These are phyloP conservation scores for Neurospora sp. DNA, from an alignment of 495 filamentous ascomycete species.

Conservation along the genomic window DNA sequence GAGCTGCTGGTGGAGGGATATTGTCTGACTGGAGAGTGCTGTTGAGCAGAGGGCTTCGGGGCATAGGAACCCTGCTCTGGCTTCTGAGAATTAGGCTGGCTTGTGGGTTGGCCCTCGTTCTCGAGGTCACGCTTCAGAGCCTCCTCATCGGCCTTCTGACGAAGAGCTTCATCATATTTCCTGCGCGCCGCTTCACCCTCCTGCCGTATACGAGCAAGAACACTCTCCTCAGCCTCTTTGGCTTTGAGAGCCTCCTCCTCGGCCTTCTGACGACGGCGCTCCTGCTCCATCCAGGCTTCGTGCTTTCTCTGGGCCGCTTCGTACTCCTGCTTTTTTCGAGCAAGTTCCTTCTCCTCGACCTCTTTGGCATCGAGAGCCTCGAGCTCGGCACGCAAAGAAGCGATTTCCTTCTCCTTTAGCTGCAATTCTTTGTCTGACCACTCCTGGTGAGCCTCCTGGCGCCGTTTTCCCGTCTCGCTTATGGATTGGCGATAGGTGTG, in stretches of 20 bases:
- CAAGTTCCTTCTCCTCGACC: not conserved
- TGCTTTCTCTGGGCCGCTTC: not conserved
- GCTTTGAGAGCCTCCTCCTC: not conserved
- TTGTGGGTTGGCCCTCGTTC: not conserved
- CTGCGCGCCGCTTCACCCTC: not conserved
- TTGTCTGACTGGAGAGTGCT: not conserved
- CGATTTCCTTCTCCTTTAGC: not conserved
- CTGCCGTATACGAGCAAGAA: not conserved
- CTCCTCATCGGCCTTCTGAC: not conserved
- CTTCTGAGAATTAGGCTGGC: not conserved
- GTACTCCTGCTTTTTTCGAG: not conserved
- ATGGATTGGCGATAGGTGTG: too few species aligned
- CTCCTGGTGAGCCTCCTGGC: too few species aligned
- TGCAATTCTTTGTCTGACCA: too few species aligned
- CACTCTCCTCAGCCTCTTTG: not conserved
- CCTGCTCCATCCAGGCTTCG: not conserved
- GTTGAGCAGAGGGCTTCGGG: not conserved
- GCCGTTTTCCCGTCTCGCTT: too few species aligned
- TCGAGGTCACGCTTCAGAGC: not conserved
- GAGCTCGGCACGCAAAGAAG: not conserved
- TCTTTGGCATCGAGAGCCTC: not conserved
- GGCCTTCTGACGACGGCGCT: not conserved
- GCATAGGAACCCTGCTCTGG: not conserved
- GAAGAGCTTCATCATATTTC: not conserved
- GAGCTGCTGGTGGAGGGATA: not conserved